Base-by-base conservation (phyloP, 1,284 basidiomycete genomes). In the Exobasidium cylindrosporum region DNA sequence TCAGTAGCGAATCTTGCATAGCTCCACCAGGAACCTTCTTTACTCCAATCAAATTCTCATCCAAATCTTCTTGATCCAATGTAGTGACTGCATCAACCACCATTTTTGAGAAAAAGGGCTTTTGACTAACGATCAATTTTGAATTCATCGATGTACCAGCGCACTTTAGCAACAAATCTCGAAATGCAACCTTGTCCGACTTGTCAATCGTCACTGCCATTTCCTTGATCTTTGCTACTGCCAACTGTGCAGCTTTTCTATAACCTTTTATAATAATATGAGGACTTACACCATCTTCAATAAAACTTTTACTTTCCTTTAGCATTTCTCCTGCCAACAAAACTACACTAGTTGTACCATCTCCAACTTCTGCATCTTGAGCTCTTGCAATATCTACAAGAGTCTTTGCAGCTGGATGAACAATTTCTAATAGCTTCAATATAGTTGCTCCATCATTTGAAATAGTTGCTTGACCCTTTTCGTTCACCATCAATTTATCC, bases 11-110 rank as follows among this genome's bases (percentile, higher is more conserved):
- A 81, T 99, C 96, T 82, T 96, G 92, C 89, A 97, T 92, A 64
- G 91, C 96, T 58, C 96, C 96, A 60, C 96, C 96, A n/a, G 96
- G 88, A 54, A 99, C 90, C 84, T 97, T 97, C 84, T 99, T 99
- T 73, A 97, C 90, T 29, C 96, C 96, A 73, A 99, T 98, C 70
- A 98, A 85, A 24, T 89, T 91, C 80, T 97, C 93, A 81, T 99
- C 92, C 54, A 98, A 85, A 76, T 97, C 93, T 53, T 90, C 85
- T 78, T 91, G 92, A 83, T 99, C 93, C 50, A 99, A 68, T 31
- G 69, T 64, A 35, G 61, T 54, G 49, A 99, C 93, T 45, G 96
- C 93, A 78, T 98, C 91, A 53, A 99, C 96, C 60, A 97, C 96
- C 94, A 99, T 98, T 70, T 91, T 88, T 31, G 93, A 90, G 84